Percentiles rank a stretch among this genome's conserved stretches.
Conservation (phyloP, 257 asterid species). For the Cynanchum wilfordii region DNA sequence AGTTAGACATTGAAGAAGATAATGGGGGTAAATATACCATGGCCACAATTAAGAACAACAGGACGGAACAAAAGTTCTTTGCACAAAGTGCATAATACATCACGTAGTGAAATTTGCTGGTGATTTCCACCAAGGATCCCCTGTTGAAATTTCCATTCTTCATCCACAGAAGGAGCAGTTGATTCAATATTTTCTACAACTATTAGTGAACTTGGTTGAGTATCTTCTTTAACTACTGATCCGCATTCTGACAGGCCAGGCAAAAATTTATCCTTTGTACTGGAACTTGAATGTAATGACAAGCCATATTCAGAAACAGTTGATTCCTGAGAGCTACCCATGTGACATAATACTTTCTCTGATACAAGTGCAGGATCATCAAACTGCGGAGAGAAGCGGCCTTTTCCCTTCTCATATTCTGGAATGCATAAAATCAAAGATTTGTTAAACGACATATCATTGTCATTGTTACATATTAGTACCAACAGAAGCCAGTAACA, state of each 20-base stretch:
- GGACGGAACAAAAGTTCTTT: slow-evolving; percentile 40
- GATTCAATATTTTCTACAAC: not conserved
- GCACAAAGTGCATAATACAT: slow-evolving; percentile 39
- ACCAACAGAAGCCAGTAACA: slow-evolving; percentile 4
- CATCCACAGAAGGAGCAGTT: not conserved
- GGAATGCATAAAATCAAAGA: slow-evolving; percentile 8
- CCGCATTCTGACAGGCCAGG: not conserved
- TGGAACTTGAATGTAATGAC: slow-evolving; percentile 3
- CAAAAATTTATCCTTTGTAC: not conserved
- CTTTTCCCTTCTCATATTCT: slow-evolving; percentile 17
- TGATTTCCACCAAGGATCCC: slow-evolving; percentile 16
- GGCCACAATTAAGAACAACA: slow-evolving; percentile 51
- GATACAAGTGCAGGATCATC: not conserved
- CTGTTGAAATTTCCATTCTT: not conserved
- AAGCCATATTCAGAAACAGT: not conserved
- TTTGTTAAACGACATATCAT: not conserved
- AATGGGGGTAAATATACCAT: slow-evolving; percentile 34
- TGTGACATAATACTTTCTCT: not conserved
- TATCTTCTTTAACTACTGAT: not conserved
- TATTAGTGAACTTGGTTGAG: not conserved
- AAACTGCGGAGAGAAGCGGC: slow-evolving; percentile 15
- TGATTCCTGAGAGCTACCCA: slow-evolving; percentile 11
- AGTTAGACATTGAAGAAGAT: slow-evolving; percentile 4
- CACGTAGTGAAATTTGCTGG: slow-evolving; percentile 33
- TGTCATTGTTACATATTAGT: not conserved